phyloP scores from a whole-genome alignment of 2,329 filamentous ascomycete genomes.

The Stemphylium vesicarium region DNA sequence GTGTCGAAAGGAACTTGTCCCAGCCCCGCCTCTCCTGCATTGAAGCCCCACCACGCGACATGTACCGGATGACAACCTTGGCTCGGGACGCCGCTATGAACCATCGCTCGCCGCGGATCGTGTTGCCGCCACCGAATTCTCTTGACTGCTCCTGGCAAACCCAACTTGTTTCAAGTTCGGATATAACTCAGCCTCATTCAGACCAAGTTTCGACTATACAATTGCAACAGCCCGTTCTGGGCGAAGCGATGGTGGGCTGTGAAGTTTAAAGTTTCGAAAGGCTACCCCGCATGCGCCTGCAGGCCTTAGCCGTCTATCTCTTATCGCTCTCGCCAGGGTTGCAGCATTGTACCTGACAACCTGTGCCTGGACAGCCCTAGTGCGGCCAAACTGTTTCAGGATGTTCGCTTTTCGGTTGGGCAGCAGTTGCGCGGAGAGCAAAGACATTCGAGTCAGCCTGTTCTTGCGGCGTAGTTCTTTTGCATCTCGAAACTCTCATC shows the following conservation, averaged over 20 bases:
- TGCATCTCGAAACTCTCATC: conserved; percentile 11
- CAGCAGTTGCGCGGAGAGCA: conserved; percentile 12
- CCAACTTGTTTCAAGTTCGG: conserved; percentile 14
- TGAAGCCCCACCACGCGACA: conserved; percentile 14
- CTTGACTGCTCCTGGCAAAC: conserved; percentile 1
- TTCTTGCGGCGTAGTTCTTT: conserved; percentile 18
- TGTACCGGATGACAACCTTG: conserved; percentile 1
- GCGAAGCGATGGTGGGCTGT: conserved; percentile 21
- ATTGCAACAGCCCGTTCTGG: conserved; percentile 9
- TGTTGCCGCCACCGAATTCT: conserved; percentile 10
- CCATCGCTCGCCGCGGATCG: conserved; percentile 2
- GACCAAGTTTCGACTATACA: conserved; percentile 4
- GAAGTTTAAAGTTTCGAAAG: conserved; percentile 12
- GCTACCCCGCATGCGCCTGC: conserved; percentile 29
- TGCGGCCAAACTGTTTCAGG: conserved; percentile 23
- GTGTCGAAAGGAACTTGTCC: conserved; percentile 13
- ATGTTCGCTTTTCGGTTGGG: conserved; percentile 15
- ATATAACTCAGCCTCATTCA: conserved; percentile 11
- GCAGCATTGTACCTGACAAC: conserved; percentile 13
- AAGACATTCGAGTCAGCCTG: conserved; percentile 20
- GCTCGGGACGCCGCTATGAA: conserved; percentile 4
- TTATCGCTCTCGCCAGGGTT: conserved; percentile 17
- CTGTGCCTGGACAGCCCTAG: conserved; percentile 18
- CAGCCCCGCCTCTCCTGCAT: conserved; percentile 17
- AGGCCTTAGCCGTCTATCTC: conserved; percentile 7